These are phyloP conservation scores for Mrakia gelida DNA, from an alignment of 768 basidiomycete genomes.

Conservation along the genomic window DNA sequence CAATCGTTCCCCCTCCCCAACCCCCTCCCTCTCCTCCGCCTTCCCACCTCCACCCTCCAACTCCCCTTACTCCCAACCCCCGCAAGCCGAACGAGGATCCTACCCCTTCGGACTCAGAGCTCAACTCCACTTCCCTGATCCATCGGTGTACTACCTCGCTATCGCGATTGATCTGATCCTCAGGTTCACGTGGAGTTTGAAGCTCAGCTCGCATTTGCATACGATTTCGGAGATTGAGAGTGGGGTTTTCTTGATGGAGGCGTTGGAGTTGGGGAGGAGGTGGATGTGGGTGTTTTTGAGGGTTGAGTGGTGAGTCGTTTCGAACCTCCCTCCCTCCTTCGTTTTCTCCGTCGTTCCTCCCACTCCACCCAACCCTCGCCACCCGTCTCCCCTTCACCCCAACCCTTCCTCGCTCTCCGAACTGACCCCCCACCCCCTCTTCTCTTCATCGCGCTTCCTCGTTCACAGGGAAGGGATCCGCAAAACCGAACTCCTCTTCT, in stretches of 20 bases:
- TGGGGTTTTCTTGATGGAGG: conserved; percentile 83
- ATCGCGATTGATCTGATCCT: conserved; percentile 79
- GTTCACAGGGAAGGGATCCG: conserved; percentile 13
- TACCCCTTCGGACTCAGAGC: conserved; percentile 71
- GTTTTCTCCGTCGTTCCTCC: no score
- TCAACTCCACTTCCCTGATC: conserved; percentile 70
- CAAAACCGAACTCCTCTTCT: not conserved
- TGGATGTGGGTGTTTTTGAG: conserved; percentile 99
- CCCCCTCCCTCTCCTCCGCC: conserved; percentile 42
- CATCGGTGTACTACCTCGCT: conserved; percentile 71
- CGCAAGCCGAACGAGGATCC: conserved; percentile 30
- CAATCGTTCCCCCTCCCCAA: no score
- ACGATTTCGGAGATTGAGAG: conserved; percentile 70
- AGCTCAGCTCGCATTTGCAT: conserved; percentile 80
- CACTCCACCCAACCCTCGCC: no score
- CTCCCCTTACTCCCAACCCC: not conserved
- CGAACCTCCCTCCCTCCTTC: not conserved
- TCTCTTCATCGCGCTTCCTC: not conserved
- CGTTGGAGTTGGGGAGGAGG: conserved; percentile 78
- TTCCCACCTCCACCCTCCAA: conserved; percentile 48
- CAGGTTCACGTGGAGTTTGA: conserved; percentile 89
- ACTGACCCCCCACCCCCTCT: not conserved
- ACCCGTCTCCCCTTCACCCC: no score
- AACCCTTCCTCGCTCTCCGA: not conserved
- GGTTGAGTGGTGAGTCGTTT: conserved; percentile 71